Evolutionary conservation across 257 asterid genomes (phyloP).

Genomic region (Plantago major): DNA sequence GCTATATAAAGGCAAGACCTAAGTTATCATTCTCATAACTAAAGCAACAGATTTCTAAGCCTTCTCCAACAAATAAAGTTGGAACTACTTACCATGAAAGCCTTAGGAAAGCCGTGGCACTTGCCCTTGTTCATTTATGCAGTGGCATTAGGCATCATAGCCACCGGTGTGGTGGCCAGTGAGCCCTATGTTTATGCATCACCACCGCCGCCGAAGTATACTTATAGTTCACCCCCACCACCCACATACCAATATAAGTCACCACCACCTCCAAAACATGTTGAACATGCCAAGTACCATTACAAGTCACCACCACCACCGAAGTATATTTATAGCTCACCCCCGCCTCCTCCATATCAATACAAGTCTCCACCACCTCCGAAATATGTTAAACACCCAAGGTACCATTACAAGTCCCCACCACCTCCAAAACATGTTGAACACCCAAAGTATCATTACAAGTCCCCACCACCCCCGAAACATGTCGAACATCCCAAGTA

Average conservation of each 20-base stretch:
- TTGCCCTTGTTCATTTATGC: conserved; percentile 17
- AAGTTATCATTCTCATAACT: background rate
- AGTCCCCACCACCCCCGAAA: background rate
- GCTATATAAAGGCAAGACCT: conserved; percentile 11
- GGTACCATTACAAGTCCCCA: background rate
- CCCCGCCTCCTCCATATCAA: background rate
- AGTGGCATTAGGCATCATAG: conserved; percentile 13
- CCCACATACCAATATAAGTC: background rate
- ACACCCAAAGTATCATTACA: background rate
- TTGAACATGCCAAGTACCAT: background rate
- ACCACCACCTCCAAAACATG: background rate
- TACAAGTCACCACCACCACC: conserved; percentile 7
- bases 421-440: conserved; percentile 4
- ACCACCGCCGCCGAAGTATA: background rate
- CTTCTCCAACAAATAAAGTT: background rate
- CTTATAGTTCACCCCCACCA: background rate
- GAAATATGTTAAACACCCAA: background rate
- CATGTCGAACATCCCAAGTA: background rate
- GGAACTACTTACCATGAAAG: conserved; percentile 8
- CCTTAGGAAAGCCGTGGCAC: conserved; percentile 14
- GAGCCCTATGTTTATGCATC: conserved; percentile 14
- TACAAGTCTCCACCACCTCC: conserved; percentile 16
- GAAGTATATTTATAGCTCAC: background rate
- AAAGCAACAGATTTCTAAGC: background rate
- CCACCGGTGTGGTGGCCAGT: conserved; percentile 8